Base-by-base conservation (phyloP, 495 filamentous ascomycete species). In the Lineolata rhizophorae region DNA sequence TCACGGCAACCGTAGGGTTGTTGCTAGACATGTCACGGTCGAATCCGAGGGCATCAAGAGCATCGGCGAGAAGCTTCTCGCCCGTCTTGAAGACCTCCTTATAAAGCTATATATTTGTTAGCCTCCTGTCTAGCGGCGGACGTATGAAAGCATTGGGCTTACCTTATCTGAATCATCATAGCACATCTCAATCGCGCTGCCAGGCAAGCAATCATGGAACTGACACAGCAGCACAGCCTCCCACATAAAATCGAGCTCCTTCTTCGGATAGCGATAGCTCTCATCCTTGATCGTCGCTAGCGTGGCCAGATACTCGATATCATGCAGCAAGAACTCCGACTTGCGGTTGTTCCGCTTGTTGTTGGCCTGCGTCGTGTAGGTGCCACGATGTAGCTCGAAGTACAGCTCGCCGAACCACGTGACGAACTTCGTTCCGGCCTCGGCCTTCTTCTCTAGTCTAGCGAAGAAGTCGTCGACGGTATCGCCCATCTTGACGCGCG, bases 351-450 rank as follows among this genome's bases (percentile, higher is more conserved):
- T 84, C 34, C 68, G 67, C 53, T 97, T 97, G 55, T 92, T 97
- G 52, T 93, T 91, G 27, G 83, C 76, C 48, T 97, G 87, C 0
- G 85, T 92, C 1, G 87, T 97, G 54, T 95, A 95, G 5, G 82
- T 92, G 31, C 87, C 87, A 31, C 87, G 74, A 47, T 97, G 87
- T 16, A 95, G 64, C 53, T 97, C 87, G 44, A 97, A 85, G 50
- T 97, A 97, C 14, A 97, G 67, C 57, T 97, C 87, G 18, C 87
- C 87, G 46, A 92, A 93, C 87, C 87, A 97, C 0, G 87, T 94
- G 18, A 78, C 76, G 24, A 92, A 72, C n/a, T 80, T 60, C 1
- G 68, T 67, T 9, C 79, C 83, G 26, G 72, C 64, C 22, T 64
- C 60, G 20, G 55, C 62, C 39, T 70, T 76, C 43, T 70, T 64